Base-by-base conservation (phyloP, 306 rosid species). In the Fragaria iinumae region DNA sequence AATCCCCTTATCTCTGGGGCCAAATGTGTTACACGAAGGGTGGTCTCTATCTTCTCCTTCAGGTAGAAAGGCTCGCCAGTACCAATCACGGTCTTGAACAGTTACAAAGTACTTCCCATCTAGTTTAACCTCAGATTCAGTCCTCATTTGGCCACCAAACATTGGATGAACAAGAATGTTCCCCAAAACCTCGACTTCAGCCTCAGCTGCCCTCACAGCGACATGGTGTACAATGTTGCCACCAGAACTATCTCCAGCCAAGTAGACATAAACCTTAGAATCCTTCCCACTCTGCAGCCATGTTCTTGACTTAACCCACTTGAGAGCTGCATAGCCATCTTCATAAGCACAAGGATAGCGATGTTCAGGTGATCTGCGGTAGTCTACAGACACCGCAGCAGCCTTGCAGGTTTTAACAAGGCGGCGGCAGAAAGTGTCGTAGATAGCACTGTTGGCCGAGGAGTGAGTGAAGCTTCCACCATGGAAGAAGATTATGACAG, bases 391-490 rank as follows among this genome's bases (percentile, higher is more conserved):
- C 21, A 93, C 93, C 44, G 89, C 98, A 36, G 83, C 95, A 14
- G 93, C 97, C 84, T 84, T 83, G 68, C 97, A 91, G 23, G 71
- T 71, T 83, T 23, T 82, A 0, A 88, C 95, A 0, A 91, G 88
- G 69, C 97, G 96, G 71, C 98, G 97, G 41, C 98, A 93, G 71
- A 93, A 89, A 1, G 91, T 88, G 88, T 93, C 98, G 2, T 93
- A 93, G 85, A 93, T 93, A 25, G 97, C 91, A 68, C 90, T 91
- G 66, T 90, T 91, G 71, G 98, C 98, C 2, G 98, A 93, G 62
- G 98, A 93, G 78, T 93, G 98, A 25, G 89, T 83, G 89, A 93
- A 93, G 76, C 98, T 93, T 69, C 98, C 98, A 25, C 98, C 98
- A 16, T 93, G 98, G 84, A 93, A 93, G 83, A 89, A 93, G 2